These are phyloP conservation scores for Penicillium glabrum DNA, from an alignment of 2,329 filamentous ascomycete species.

Conservation along the genomic window DNA sequence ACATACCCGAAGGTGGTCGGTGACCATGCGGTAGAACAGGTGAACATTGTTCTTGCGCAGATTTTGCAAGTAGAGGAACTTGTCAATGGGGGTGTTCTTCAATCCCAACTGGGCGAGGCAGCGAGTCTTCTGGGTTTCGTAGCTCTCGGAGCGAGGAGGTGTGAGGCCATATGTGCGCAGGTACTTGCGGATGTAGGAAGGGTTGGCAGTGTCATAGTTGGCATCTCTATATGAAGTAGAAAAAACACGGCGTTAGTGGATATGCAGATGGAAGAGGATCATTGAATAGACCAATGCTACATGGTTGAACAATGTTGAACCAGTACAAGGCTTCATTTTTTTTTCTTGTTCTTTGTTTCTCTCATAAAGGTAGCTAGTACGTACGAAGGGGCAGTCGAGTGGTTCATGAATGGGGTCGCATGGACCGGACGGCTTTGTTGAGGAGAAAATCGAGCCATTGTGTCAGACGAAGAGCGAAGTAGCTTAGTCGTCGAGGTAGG, in stretches of 20 bases:
- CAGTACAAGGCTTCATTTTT: not conserved
- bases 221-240: conserved; percentile 32
- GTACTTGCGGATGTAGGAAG: conserved; percentile 52
- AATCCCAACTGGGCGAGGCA: conserved; percentile 50
- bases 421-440: conserved; percentile 39
- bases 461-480: conserved; percentile 26
- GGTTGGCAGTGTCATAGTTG: conserved; percentile 52
- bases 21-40: conserved; percentile 52
- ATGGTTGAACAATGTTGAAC: not conserved
- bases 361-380: conserved; percentile 10
- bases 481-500: conserved; percentile 19
- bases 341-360: not conserved
- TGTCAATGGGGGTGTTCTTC: conserved; percentile 49
- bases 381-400: conserved; percentile 32
- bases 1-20: conserved; percentile 47
- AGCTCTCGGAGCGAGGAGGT: conserved; percentile 49
- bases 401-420: conserved; percentile 34
- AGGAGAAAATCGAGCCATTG: conserved; percentile 37
- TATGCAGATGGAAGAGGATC: not conserved
- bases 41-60: conserved; percentile 54
- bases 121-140: conserved; percentile 51
- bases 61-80: conserved; percentile 52
- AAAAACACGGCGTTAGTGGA: conserved; percentile 3
- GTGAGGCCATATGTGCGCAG: conserved; percentile 52
- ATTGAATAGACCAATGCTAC: not conserved